These are phyloP conservation scores for Tuber magnatum DNA, from an alignment of 495 filamentous ascomycete genomes.

Conservation along the genomic window DNA sequence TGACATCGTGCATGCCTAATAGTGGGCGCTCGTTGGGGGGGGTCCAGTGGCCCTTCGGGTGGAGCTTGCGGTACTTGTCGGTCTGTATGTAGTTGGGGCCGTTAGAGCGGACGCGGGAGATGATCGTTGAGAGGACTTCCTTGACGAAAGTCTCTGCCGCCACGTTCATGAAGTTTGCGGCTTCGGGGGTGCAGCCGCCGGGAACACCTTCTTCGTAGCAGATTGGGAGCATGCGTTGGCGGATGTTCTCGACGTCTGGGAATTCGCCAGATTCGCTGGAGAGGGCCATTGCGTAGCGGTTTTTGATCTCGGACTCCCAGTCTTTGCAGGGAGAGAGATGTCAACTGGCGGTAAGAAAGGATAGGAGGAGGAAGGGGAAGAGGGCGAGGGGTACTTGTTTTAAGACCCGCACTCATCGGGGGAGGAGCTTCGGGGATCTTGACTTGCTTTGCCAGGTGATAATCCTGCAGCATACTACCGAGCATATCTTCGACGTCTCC, in stretches of 20 bases:
- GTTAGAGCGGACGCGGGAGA: constrained; percentile 70
- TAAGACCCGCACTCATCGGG: constrained; percentile 69
- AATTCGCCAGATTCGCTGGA: constrained; percentile 89
- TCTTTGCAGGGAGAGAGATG: constrained; percentile 46
- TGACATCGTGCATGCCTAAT: constrained; percentile 70
- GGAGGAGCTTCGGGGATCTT: constrained; percentile 64
- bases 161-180: constrained; percentile 77
- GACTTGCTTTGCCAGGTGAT: constrained; percentile 60
- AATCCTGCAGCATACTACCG: constrained; percentile 60
- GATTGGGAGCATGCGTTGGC: constrained; percentile 81
- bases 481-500: constrained; percentile 59
- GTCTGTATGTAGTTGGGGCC: constrained; percentile 74
- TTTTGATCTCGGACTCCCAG: constrained; percentile 85
- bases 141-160: constrained; percentile 91
- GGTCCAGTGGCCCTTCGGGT: constrained; percentile 56
- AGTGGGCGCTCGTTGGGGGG: constrained; percentile 57
- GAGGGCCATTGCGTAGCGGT: constrained; percentile 80
- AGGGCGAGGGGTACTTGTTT: constrained; percentile 63
- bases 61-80: constrained; percentile 64
- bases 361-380: constrained; percentile 15
- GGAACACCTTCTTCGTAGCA: constrained; percentile 85
- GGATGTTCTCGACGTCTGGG: constrained; percentile 69
- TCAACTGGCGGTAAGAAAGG: constrained; percentile 11
- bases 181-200: constrained; percentile 62
- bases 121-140: constrained; percentile 70